These are phyloP conservation scores for Funneliformis geosporum DNA, from an alignment of 192 early-diverging fungal genomes.

Conservation along the genomic window DNA sequence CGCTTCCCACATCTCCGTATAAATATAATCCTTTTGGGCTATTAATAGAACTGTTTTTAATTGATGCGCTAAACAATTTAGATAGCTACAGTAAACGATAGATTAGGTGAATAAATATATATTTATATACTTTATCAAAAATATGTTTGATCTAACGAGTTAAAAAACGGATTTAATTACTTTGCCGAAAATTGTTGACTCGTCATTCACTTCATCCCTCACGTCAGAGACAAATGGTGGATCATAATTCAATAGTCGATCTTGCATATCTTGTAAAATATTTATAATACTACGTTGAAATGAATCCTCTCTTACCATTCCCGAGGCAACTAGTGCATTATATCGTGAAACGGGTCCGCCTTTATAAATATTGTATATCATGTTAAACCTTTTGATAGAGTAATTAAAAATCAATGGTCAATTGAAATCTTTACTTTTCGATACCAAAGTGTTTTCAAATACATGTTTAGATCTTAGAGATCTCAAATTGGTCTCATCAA, in stretches of 20 bases:
- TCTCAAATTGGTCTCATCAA: not conserved
- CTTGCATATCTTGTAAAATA: conserved; percentile 66
- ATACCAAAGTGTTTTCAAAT: not conserved
- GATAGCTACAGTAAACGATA: conserved; percentile 19
- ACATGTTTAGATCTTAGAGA: not conserved
- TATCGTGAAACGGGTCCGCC: conserved; percentile 50
- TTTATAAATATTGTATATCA: not conserved
- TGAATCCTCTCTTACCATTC: conserved; percentile 61
- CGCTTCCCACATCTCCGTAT: conserved; percentile 83
- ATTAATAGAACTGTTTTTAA: conserved; percentile 31
- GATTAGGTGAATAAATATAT: not conserved
- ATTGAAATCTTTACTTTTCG: not conserved
- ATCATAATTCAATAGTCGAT: conserved; percentile 57
- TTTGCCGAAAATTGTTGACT: conserved; percentile 39
- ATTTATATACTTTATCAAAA: not conserved
- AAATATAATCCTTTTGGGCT: conserved; percentile 59
- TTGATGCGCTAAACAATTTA: conserved; percentile 35
- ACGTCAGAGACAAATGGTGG: conserved; percentile 42
- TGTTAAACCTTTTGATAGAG: not conserved
- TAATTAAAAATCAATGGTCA: not conserved
- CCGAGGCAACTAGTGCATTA: conserved; percentile 47
- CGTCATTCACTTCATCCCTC: conserved; percentile 17
- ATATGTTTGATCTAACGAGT: not conserved
- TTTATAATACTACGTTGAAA: conserved; percentile 71
- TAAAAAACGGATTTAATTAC: conserved; percentile 30